Evolutionary conservation across 2,329 filamentous ascomycete species (phyloP).

Genomic region (Sarocladium oryzae): DNA sequence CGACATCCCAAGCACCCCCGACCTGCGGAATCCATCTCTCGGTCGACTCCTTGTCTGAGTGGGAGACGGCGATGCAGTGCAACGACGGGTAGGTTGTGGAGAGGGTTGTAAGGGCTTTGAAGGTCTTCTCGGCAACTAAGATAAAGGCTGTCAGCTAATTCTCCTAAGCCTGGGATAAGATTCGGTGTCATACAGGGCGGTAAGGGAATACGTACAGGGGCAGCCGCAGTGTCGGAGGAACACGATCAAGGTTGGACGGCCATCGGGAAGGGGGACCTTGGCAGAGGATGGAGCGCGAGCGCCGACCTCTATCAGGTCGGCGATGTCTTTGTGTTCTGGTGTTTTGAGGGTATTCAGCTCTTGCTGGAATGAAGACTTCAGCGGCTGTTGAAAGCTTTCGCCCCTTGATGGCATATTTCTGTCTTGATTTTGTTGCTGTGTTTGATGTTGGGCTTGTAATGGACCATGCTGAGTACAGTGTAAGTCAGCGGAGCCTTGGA

Average conservation of each 20-base stretch:
- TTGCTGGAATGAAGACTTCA: constrained; percentile 16
- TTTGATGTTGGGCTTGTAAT: background rate
- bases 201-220: constrained; percentile 52
- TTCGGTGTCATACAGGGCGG: too few relatives aligned
- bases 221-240: constrained; percentile 71
- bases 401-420: background rate
- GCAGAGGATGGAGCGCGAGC: constrained; percentile 47
- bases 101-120: constrained; percentile 45
- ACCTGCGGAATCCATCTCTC: constrained; percentile 51
- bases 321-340: constrained; percentile 34
- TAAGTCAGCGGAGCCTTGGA: background rate
- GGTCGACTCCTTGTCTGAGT: constrained; percentile 47
- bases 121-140: constrained; percentile 62
- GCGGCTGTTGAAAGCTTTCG: background rate
- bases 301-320: constrained; percentile 44
- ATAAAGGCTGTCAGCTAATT: background rate
- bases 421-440: background rate
- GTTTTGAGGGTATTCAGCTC: constrained; percentile 36
- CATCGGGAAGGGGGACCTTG: constrained; percentile 44
- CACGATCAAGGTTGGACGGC: constrained; percentile 53
- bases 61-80: constrained; percentile 56
- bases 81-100: constrained; percentile 43
- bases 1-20: constrained; percentile 49
- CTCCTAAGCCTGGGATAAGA: too few relatives aligned
- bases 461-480: too few relatives aligned